A percentile compares a stretch with the other conserved stretches of the same genome.
These are phyloP conservation scores for Aureobasidium sp. DNA, from an alignment of 2,329 filamentous ascomycete species.

Conservation along the genomic window DNA sequence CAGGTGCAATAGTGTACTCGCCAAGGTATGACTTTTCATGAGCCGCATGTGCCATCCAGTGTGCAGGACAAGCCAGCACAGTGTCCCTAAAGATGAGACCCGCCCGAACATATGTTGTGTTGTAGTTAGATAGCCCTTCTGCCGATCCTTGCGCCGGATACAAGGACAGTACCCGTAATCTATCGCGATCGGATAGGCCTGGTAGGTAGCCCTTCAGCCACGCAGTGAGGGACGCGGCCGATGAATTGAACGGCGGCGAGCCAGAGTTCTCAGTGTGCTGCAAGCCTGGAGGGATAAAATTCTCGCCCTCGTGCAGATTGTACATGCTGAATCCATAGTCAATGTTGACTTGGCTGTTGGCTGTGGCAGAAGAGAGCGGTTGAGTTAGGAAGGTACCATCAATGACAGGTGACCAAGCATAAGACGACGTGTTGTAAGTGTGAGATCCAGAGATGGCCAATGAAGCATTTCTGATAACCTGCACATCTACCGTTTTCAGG, in stretches of 20 bases:
- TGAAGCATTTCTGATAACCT: constrained; percentile 45
- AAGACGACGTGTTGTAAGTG: constrained; percentile 48
- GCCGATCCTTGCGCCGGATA: constrained; percentile 43
- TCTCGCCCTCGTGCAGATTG: constrained; percentile 55
- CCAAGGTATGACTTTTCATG: constrained; percentile 42
- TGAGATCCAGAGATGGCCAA: constrained; percentile 40
- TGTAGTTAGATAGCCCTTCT: constrained; percentile 41
- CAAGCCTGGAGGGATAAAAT: constrained; percentile 49
- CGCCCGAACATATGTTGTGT: constrained; percentile 44
- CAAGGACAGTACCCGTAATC: constrained; percentile 32
- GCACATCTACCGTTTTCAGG: constrained; percentile 46
- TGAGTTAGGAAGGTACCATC: constrained; percentile 45
- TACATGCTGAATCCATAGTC: constrained; percentile 47
- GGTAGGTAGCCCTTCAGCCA: constrained; percentile 51
- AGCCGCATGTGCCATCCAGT: constrained; percentile 46
- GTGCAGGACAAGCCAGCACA: constrained; percentile 51
- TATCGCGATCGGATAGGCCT: constrained; percentile 31
- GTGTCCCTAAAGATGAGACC: constrained; percentile 51
- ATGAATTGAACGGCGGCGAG: constrained; percentile 39
- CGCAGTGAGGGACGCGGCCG: constrained; percentile 38
- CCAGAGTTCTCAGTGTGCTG: constrained; percentile 25
- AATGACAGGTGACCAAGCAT: constrained; percentile 54
- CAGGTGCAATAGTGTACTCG: constrained; percentile 51
- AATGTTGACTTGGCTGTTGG: constrained; percentile 33
- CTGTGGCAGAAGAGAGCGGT: constrained; percentile 38